Percentiles rank a stretch among this genome's conserved stretches.
These are phyloP conservation scores for Coemansia sp. DNA, from an alignment of 192 early-diverging fungal genomes.

Conservation along the genomic window DNA sequence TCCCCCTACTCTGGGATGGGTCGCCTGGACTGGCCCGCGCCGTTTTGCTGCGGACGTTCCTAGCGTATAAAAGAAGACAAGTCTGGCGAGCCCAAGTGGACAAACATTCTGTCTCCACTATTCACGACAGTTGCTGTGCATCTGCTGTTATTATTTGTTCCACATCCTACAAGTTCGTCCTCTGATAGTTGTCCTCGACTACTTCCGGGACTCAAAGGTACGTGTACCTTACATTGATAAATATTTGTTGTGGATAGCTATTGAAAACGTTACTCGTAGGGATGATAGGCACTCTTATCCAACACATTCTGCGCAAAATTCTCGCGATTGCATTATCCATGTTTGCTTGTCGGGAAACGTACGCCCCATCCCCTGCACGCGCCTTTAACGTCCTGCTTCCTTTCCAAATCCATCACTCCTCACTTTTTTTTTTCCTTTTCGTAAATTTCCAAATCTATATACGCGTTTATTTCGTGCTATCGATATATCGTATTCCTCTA, in stretches of 20 bases:
- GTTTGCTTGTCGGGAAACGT: background rate
- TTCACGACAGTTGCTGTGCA: background rate
- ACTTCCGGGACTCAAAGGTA: background rate
- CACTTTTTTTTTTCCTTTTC: background rate
- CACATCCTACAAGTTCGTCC: background rate
- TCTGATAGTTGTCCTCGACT: background rate
- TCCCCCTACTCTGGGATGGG: constrained; percentile 10
- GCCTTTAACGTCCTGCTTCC: background rate
- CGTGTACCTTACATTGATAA: background rate
- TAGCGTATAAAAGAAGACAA: constrained; percentile 4
- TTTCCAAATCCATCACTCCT: background rate
- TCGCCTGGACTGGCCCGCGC: background rate
- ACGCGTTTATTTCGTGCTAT: background rate
- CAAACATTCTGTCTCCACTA: background rate
- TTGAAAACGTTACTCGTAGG: background rate
- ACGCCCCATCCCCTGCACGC: background rate
- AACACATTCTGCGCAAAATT: background rate
- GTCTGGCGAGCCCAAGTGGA: background rate
- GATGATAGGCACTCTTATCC: background rate
- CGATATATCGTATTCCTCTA: background rate
- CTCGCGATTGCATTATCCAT: background rate
- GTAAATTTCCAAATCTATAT: background rate
- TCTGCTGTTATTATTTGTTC: background rate
- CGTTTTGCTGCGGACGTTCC: background rate
- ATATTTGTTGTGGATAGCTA: background rate